Conservation (phyloP, 2,329 filamentous ascomycete genomes). For the Xylaria sp. region DNA sequence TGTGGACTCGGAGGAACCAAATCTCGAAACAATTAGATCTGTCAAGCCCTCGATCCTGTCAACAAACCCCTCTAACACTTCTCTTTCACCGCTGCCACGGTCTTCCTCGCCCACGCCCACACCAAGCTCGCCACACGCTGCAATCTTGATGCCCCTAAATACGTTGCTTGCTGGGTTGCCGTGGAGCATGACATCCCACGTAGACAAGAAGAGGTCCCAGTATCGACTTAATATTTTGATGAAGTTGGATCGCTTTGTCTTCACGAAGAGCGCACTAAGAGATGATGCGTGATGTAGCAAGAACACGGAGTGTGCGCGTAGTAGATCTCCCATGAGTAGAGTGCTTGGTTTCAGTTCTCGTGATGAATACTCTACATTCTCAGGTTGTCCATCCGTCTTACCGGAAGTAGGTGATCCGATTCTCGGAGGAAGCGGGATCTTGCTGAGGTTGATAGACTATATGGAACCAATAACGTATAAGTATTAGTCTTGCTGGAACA, state of each 20-base stretch:
- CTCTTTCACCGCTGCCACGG: constrained; percentile 90
- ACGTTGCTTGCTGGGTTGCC: constrained; percentile 86
- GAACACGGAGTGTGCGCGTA: constrained; percentile 85
- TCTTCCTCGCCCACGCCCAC: constrained; percentile 96
- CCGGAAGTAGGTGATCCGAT: constrained; percentile 53
- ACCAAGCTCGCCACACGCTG: constrained; percentile 89
- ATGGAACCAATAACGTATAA: constrained; percentile 30
- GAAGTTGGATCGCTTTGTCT: constrained; percentile 74
- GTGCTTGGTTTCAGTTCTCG: constrained; percentile 87
- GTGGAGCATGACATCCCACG: constrained; percentile 91
- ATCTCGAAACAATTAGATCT: constrained; percentile 88
- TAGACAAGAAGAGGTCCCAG: constrained; percentile 77
- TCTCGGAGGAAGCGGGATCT: constrained; percentile 70
- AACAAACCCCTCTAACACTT: constrained; percentile 90
- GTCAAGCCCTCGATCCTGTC: constrained; percentile 83
- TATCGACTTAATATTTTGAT: constrained; percentile 78
- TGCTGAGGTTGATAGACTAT: constrained; percentile 84
- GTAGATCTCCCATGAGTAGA: constrained; percentile 81
- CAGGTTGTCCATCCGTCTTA: constrained; percentile 55
- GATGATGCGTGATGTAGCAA: constrained; percentile 86
- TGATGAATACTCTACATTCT: constrained; percentile 81
- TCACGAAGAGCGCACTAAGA: constrained; percentile 75
- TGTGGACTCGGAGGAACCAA: constrained; percentile 63
- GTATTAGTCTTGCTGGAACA: not conserved
- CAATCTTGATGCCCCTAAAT: constrained; percentile 86